Conservation (phyloP, 192 early-diverging fungal genomes). For the Funneliformis mosseae region DNA sequence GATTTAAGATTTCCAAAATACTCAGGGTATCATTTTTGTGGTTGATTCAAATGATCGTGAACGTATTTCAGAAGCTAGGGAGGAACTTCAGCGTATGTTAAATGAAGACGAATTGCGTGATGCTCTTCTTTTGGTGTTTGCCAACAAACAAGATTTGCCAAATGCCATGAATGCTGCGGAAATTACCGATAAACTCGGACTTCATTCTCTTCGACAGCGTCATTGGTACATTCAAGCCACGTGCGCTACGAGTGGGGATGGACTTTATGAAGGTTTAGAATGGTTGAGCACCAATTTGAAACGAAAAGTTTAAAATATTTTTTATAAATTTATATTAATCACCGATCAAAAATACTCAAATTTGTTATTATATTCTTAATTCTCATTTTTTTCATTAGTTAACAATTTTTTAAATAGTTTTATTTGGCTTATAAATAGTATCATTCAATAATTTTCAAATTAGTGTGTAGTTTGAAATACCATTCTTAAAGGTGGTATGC, state of each 20-base stretch:
- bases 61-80: conserved; percentile 89
- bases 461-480: too few relatives aligned
- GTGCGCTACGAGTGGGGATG: conserved; percentile 92
- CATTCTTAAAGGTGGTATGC: too few relatives aligned
- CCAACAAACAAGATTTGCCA: conserved; percentile 99
- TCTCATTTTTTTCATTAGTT: too few relatives aligned
- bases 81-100: conserved; percentile 93
- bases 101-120: conserved; percentile 95
- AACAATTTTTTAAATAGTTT: too few relatives aligned
- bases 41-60: conserved; percentile 97
- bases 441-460: too few relatives aligned
- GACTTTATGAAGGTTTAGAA: conserved; percentile 96
- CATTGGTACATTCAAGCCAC: conserved; percentile 94
- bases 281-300: conserved; percentile 83
- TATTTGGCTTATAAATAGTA: too few relatives aligned
- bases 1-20: conserved; percentile 88
- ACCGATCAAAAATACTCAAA: too few relatives aligned
- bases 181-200: conserved; percentile 92
- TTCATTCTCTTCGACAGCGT: conserved; percentile 78
- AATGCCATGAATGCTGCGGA: conserved; percentile 94
- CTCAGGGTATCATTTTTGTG: conserved; percentile 96
- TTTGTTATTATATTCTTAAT: too few relatives aligned
- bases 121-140: conserved; percentile 90
- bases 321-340: neutral
- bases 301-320: conserved; percentile 45